phyloP scores from a whole-genome alignment of 306 rosid genomes.

The Acacia confusa region DNA sequence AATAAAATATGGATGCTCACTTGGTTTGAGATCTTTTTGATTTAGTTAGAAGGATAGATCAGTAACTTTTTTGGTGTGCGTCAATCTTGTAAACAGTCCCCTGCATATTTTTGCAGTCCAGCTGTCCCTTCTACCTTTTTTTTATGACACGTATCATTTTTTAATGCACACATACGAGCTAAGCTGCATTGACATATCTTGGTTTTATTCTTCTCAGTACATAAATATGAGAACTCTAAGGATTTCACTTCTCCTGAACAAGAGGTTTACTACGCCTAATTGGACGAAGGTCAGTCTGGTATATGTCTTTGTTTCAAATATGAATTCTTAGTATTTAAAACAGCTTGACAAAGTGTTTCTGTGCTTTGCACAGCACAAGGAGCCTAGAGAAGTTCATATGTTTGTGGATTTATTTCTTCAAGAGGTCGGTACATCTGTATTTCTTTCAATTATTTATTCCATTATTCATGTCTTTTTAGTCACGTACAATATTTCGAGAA shows the following conservation, averaged over 20 bases:
- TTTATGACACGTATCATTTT: no score
- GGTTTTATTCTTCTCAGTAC: constrained; percentile 56
- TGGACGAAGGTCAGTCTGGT: constrained; percentile 80
- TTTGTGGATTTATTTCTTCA: constrained; percentile 89
- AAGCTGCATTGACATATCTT: no score
- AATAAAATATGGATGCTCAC: no score
- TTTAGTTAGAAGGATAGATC: no score
- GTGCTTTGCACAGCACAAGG: constrained; percentile 82
- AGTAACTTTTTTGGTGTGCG: not conserved
- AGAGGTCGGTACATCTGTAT: constrained; percentile 63
- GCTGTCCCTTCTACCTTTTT: no score
- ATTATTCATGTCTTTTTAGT: not conserved
- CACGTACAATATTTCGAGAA: constrained; percentile 2
- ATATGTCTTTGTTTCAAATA: constrained; percentile 15
- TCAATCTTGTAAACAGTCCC: not conserved
- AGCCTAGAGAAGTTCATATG: constrained; percentile 97
- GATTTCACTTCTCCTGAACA: constrained; percentile 80
- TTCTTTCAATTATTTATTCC: no score
- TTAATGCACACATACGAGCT: no score
- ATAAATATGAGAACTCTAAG: constrained; percentile 79
- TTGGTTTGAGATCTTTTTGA: no score
- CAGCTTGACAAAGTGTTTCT: constrained; percentile 21
- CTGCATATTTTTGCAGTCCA: constrained; percentile 12
- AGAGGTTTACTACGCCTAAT: constrained; percentile 86
- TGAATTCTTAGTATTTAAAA: constrained; percentile 9